Conservation (phyloP, 257 asterid genomes). For the Solanum corneliomulleri region DNA sequence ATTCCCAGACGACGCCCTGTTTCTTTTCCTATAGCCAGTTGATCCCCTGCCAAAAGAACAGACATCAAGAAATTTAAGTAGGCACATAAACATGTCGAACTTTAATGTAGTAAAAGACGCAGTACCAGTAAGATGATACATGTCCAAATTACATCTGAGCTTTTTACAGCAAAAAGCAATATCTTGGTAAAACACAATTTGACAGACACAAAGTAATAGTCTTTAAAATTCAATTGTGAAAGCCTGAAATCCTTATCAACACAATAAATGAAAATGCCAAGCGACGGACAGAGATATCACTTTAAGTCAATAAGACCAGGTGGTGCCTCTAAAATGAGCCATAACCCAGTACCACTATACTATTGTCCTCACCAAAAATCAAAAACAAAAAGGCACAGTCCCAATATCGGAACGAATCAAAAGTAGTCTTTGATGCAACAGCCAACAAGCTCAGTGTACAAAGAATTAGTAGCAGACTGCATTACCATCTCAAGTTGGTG, state of each 20-base stretch:
- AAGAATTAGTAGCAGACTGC: not conserved
- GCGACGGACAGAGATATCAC: not conserved
- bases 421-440: not conserved
- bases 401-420: not conserved
- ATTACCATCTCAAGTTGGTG: not conserved
- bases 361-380: not conserved
- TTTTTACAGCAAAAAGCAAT: not conserved
- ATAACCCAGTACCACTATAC: not conserved
- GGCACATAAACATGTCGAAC: not conserved
- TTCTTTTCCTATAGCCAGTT: constrained; percentile 94
- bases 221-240: not conserved
- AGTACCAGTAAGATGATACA: not conserved
- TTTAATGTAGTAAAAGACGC: not conserved
- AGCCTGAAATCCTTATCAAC: not conserved
- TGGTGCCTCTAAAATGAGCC: not conserved
- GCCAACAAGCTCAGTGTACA: not conserved
- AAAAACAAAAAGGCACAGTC: not conserved
- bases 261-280: not conserved
- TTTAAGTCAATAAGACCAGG: not conserved
- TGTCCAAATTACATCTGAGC: not conserved
- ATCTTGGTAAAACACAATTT: not conserved
- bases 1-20: constrained; percentile 94
- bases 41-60: constrained; percentile 57
- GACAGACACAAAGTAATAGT: not conserved
- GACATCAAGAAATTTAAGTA: not conserved